Evolutionary conservation across 2,329 filamentous ascomycete genomes (phyloP).

Genomic region (Ceratocystis cubensis): DNA sequence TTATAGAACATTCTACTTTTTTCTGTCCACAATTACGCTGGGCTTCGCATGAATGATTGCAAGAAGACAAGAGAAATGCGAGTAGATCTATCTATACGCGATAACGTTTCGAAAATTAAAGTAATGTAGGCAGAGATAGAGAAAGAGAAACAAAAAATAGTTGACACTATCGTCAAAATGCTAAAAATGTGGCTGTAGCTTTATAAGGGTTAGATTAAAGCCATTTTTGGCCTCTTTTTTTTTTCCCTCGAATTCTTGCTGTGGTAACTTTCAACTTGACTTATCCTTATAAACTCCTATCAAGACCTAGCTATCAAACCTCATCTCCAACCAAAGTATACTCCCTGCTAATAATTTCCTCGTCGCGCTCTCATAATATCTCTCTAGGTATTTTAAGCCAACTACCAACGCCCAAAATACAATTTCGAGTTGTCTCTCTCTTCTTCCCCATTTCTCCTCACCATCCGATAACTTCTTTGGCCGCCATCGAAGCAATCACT

Average conservation of each 20-base stretch:
- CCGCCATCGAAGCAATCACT: neutral
- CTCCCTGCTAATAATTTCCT: neutral
- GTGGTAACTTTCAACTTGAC: neutral
- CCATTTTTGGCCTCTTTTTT: neutral
- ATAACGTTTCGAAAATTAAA: too few relatives aligned
- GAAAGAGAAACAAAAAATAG: too few relatives aligned
- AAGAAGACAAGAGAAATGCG: too few relatives aligned
- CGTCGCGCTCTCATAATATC: neutral
- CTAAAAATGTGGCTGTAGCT: too few relatives aligned
- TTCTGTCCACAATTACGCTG: too few relatives aligned
- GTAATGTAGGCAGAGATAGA: too few relatives aligned
- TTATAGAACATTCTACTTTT: too few relatives aligned
- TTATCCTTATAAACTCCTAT: constrained; percentile 3
- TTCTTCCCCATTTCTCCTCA: neutral
- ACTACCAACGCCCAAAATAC: neutral
- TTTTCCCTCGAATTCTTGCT: neutral
- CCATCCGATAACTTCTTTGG: neutral
- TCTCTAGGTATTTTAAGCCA: neutral
- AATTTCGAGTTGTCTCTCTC: neutral
- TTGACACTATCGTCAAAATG: too few relatives aligned
- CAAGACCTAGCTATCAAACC: neutral
- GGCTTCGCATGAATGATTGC: too few relatives aligned
- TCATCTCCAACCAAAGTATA: neutral
- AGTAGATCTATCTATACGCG: too few relatives aligned
- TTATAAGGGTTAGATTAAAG: too few relatives aligned